These are phyloP conservation scores for Allium fistulosum DNA, from an alignment of 106 monocot species.

Conservation along the genomic window DNA sequence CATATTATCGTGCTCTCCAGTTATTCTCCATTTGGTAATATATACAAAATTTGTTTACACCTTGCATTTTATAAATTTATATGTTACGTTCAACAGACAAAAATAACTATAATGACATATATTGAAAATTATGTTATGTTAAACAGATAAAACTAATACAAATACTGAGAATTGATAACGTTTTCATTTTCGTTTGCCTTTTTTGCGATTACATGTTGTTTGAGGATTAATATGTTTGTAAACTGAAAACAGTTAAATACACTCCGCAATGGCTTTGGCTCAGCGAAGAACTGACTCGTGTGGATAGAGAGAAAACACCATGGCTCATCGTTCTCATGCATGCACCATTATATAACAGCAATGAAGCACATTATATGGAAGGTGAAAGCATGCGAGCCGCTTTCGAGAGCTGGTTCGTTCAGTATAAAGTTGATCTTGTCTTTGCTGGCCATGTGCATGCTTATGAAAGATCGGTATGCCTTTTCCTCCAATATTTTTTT, in stretches of 20 bases:
- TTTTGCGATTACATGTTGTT: not conserved
- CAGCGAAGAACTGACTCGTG: slow-evolving; percentile 45
- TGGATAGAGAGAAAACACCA: slow-evolving; percentile 88
- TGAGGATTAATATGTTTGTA: slow-evolving; percentile 10
- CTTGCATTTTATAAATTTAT: too few relatives aligned
- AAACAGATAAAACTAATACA: too few relatives aligned
- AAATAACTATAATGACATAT: too few relatives aligned
- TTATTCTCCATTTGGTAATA: slow-evolving; percentile 95
- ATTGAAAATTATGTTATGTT: too few relatives aligned
- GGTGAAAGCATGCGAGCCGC: slow-evolving; percentile 90
- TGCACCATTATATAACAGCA: slow-evolving; percentile 86
- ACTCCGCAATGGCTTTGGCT: slow-evolving; percentile 96
- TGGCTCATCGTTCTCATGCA: slow-evolving; percentile 99
- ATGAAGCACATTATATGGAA: slow-evolving; percentile 92
- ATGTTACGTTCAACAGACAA: too few relatives aligned
- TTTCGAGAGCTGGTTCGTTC: slow-evolving; percentile 87
- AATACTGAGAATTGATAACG: not conserved
- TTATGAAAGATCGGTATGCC: slow-evolving; percentile 91
- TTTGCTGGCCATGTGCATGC: slow-evolving; percentile 98
- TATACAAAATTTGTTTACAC: not conserved
- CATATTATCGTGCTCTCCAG: slow-evolving; percentile 95
- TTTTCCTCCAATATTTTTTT: not conserved
- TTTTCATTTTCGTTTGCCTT: not conserved
- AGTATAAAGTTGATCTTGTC: slow-evolving; percentile 75
- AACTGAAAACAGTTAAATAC: slow-evolving; percentile 56